Conservation (phyloP, 1,284 basidiomycete species). For the Erythrobasidium hasegawianum region DNA sequence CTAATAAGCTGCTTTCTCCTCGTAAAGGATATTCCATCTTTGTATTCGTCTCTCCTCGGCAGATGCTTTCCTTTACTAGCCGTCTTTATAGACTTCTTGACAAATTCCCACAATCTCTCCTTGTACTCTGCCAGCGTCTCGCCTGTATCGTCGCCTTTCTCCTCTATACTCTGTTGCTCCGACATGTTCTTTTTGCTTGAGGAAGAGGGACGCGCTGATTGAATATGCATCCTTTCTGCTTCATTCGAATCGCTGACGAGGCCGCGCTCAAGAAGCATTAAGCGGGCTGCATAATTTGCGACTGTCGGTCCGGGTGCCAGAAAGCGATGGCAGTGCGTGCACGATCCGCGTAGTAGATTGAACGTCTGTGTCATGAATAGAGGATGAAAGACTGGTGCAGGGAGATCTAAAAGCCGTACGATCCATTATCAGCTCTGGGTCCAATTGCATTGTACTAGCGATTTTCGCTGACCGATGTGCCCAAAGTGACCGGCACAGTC, state of each 20-base stretch:
- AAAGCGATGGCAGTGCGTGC: constrained; percentile 93
- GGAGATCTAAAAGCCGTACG: constrained; percentile 60
- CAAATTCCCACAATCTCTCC: constrained; percentile 47
- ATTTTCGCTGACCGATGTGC: constrained; percentile 61
- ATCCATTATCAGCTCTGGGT: not conserved
- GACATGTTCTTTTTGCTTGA: constrained; percentile 37
- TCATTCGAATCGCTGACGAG: constrained; percentile 72
- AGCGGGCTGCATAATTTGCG: constrained; percentile 76
- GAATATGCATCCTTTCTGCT: constrained; percentile 59
- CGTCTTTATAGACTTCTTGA: constrained; percentile 46
- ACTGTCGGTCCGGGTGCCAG: constrained; percentile 74
- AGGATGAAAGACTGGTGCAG: constrained; percentile 92
- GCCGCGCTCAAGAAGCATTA: constrained; percentile 85
- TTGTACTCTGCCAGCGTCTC: constrained; percentile 49
- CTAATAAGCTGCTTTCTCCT: constrained; percentile 75
- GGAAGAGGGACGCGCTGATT: constrained; percentile 43
- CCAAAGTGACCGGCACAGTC: constrained; percentile 98
- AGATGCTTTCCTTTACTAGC: constrained; percentile 49
- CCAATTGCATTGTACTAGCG: not conserved
- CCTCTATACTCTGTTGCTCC: constrained; percentile 40
- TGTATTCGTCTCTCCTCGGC: constrained; percentile 75
- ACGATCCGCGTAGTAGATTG: constrained; percentile 81
- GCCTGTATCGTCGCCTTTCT: constrained; percentile 45
- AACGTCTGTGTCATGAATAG: constrained; percentile 93
- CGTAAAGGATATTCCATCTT: constrained; percentile 82